Base-by-base conservation (phyloP, 2,329 filamentous ascomycete species). In the Penicillium decumbens region DNA sequence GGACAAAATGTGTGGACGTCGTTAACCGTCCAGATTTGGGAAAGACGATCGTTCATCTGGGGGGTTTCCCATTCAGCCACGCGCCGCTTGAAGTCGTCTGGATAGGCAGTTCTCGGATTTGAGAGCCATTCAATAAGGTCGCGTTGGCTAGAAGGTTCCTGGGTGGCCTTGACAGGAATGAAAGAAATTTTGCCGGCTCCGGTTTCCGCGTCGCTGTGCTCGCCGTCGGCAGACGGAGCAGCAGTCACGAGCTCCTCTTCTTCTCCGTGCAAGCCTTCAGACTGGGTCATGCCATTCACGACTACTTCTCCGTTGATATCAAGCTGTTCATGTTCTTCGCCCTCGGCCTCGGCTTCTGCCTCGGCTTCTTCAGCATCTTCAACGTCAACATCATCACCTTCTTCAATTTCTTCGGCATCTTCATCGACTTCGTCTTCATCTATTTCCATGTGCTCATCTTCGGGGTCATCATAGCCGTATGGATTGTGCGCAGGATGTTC, bases 21-120 rank as follows among this genome's bases (percentile, higher is more conserved):
- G 48, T 73, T 57, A 18, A 73, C 57, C 27, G 65, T 71, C 71
- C 71, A 73, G 40, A 65, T 56, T 27, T 62, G 54, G 8, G 60
- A 53, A 18, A 72, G 58, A 29, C 68, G 67, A 23, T 63, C 52
- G 41, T 69, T 66, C 25, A 68, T 56, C 20, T 60, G 56, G n/a
- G 41, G 6, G 27, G 33, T 48, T 46, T 51, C 53, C 59, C 60
- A 61, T 25, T 51, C 30, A 2, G 49, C 53, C 6, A 51, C 23
- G 9, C 59, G 58, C 15, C 43, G 45, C 23, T 51, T 53, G 35
- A 54, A 59, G 6, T 56, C 54, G 20, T 60, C 59, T 8, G 53
- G 43, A 29, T 47, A 59, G 28, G 46, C 44, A 44, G 43, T 50
- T 23, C 50, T 50, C 2, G 59, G 59, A n/a, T 60, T 58, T 18